Evolutionary conservation across 2,329 filamentous ascomycete genomes (phyloP).

Genomic region (Penicillium sp.): DNA sequence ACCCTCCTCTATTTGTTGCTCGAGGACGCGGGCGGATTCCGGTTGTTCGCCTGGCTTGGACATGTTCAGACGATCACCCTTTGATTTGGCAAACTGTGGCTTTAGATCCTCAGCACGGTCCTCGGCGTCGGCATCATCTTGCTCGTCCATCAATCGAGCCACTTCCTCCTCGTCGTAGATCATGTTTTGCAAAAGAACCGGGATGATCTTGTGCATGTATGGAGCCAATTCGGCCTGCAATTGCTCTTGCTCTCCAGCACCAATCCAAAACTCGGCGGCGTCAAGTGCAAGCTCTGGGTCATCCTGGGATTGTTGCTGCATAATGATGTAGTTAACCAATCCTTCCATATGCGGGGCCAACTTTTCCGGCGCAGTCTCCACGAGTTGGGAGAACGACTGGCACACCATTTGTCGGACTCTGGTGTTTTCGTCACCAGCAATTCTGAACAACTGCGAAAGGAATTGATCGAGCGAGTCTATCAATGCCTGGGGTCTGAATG

Average conservation of each 20-base stretch:
- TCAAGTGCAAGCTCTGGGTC: constrained; percentile 91
- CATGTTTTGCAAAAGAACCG: constrained; percentile 90
- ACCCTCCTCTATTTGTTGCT: constrained; percentile 47
- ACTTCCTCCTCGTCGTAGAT: constrained; percentile 95
- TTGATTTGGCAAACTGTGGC: constrained; percentile 79
- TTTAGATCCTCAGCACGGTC: constrained; percentile 89
- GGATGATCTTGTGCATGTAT: constrained; percentile 80
- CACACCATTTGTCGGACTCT: constrained; percentile 93
- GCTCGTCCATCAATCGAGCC: constrained; percentile 75
- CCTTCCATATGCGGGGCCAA: constrained; percentile 83
- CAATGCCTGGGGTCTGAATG: constrained; percentile 78
- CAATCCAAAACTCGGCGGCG: constrained; percentile 96
- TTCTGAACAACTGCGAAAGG: constrained; percentile 75
- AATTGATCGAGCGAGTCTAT: constrained; percentile 77
- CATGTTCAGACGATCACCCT: constrained; percentile 60
- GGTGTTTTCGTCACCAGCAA: constrained; percentile 72
- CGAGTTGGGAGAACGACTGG: constrained; percentile 85
- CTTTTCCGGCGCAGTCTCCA: constrained; percentile 87
- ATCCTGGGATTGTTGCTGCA: constrained; percentile 76
- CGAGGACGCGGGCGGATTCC: constrained; percentile 40
- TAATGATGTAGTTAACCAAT: constrained; percentile 88
- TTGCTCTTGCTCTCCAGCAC: constrained; percentile 81
- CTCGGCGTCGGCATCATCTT: constrained; percentile 86
- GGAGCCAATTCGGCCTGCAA: constrained; percentile 75
- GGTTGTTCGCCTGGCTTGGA: constrained; percentile 43